Evolutionary conservation across 2,329 filamentous ascomycete species (phyloP), one percentile per base, ranked within the genome.

Genomic region (Pseudocercospora eumusae): DNA sequence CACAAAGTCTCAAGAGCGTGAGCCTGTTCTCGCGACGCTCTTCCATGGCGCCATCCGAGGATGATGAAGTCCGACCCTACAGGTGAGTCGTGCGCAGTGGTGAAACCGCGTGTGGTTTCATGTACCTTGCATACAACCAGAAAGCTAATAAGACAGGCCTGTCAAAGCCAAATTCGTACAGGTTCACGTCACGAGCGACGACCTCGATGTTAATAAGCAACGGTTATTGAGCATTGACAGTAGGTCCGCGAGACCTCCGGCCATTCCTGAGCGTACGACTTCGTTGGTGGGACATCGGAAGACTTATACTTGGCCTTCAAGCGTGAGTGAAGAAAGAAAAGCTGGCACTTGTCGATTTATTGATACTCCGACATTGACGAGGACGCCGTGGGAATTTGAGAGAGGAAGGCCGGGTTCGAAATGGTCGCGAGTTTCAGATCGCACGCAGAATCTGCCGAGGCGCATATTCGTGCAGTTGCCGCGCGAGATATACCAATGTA

Each of bases 401-500:
- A 70, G 75, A 50, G 57, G 59, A 13, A 53, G 63, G 25, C 63
- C 65, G 6, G 57, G 36, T 18, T 64, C 64, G 36, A 55, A 62
- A 47, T 65, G 64, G 62, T 59, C 63, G 40, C 62, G 66, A 58
- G 55, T 52, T 36, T 63, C 60, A 8, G 56, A 61, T 60, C 56
- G 54, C 23, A 44, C 57, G 27, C 27, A 28, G 60, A 58, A 65
- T 45, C 60, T 76, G 20, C 70, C 75, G 1, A 65, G 68, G 2
- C 69, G 68, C n/a, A 52, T 78, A 0, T 79, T 83, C 67, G 78
- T 80, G 62, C 75, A 76, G 18, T 66, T 86, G 6, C 84, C 84
- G 0, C 73, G 77, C 50, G 80, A 83, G 63, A 80, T 86, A 4
- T 85, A 84, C 64, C 80, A 83, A 60, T 82, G 79, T 60, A 83